phyloP scores from a whole-genome alignment of 1,284 basidiomycete genomes.

The Cutaneotrichosporon dermatis region DNA sequence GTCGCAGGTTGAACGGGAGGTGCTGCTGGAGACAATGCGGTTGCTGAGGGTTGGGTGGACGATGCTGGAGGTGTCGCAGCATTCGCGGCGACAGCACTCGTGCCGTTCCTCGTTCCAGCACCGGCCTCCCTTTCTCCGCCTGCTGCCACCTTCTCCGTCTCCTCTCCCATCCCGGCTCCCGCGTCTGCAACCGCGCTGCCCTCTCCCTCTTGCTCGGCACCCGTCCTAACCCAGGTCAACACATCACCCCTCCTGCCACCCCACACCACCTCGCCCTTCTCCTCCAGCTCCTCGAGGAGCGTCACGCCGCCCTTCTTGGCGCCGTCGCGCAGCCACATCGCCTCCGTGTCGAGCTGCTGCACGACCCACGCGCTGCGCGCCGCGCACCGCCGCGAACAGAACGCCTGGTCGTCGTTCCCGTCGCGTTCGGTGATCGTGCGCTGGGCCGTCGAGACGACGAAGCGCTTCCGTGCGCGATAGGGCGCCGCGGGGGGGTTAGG shows the following conservation, averaged over 20 bases:
- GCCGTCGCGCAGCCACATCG: conserved; percentile 33
- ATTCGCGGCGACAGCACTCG: too few species aligned
- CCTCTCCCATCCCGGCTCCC: not conserved
- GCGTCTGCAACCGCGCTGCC: too few species aligned
- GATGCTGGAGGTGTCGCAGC: too few species aligned
- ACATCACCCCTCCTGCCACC: conserved; percentile 10
- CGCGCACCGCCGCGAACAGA: conserved; percentile 28
- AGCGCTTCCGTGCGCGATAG: conserved; percentile 26
- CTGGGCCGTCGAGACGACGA: conserved; percentile 23
- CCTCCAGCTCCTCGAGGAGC: conserved; percentile 34
- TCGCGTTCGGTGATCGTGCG: conserved; percentile 30
- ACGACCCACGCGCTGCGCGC: conserved; percentile 28
- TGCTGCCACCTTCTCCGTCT: not conserved
- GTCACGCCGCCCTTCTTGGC: conserved; percentile 10
- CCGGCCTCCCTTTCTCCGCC: too few species aligned
- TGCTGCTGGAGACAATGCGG: too few species aligned
- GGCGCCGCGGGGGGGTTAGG: conserved; percentile 25
- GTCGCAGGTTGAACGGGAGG: too few species aligned
- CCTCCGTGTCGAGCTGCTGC: conserved; percentile 24
- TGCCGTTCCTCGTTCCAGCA: too few species aligned
- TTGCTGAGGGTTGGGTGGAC: too few species aligned
- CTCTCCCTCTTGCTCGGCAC: not conserved
- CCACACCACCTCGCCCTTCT: conserved; percentile 18
- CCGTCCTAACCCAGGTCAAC: conserved; percentile 2
- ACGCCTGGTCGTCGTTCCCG: conserved; percentile 39